Percentiles rank a stretch among this genome's conserved stretches.
Conservation (phyloP, 2,329 filamentous ascomycete species). For the Aspergillus sclerotialis region DNA sequence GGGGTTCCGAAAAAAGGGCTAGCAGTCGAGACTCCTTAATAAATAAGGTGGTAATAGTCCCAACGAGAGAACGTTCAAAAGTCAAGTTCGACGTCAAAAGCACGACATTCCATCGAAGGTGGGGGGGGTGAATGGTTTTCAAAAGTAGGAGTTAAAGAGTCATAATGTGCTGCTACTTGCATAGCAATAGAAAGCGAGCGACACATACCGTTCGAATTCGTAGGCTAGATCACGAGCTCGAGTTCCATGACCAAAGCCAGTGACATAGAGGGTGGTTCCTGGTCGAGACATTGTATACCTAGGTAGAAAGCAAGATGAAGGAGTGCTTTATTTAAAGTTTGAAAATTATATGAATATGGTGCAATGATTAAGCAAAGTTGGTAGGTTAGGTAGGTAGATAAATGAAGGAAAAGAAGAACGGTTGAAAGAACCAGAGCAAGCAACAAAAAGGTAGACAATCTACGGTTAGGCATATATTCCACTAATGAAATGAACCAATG, state of each 20-base stretch:
- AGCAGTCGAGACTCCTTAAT: too few species aligned
- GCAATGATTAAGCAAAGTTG: too few species aligned
- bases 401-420: not conserved
- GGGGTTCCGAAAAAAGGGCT: too few species aligned
- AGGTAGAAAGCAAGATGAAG: too few species aligned
- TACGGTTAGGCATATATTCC: conserved; percentile 1
- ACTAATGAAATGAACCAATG: not conserved
- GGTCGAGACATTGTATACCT: conserved; percentile 84
- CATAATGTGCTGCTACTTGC: too few species aligned
- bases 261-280: conserved; percentile 94
- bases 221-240: conserved; percentile 98
- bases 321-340: too few species aligned
- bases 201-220: conserved; percentile 99
- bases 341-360: too few species aligned
- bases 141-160: too few species aligned
- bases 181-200: conserved; percentile 37
- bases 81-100: conserved; percentile 13
- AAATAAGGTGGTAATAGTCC: conserved; percentile 1
- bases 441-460: not conserved
- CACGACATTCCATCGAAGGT: conserved; percentile 23
- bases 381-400: not conserved
- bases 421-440: not conserved
- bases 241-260: conserved; percentile 97
- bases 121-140: too few species aligned
- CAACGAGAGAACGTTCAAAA: conserved; percentile 1